These are phyloP conservation scores for Ambrosia artemisiifolia DNA, from an alignment of 129 eudicot genomes.

Conservation along the genomic window DNA sequence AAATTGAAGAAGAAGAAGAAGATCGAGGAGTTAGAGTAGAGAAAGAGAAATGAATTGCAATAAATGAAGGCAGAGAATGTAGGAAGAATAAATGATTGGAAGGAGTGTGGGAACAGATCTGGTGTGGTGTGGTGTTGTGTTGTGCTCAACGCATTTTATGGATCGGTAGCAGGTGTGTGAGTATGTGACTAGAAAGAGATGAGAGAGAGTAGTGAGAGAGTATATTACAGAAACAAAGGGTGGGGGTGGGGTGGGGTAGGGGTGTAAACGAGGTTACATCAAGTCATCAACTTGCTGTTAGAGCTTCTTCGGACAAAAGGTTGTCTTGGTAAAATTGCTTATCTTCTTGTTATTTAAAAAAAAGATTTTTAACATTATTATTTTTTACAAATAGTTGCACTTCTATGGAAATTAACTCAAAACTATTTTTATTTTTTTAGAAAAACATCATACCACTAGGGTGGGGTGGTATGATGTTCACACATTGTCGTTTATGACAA, in stretches of 20 bases:
- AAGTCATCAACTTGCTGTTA: slow-evolving; percentile 30
- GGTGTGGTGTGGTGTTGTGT: background rate
- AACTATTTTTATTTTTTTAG: no score
- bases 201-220: slow-evolving; percentile 20
- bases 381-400: no score
- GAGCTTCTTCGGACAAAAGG: slow-evolving; percentile 4
- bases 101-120: slow-evolving; percentile 30
- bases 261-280: slow-evolving; percentile 23
- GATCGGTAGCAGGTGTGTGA: slow-evolving; percentile 56
- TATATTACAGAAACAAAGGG: background rate
- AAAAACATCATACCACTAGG: no score
- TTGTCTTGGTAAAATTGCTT: background rate
- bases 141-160: slow-evolving; percentile 37
- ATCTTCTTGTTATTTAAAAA: background rate
- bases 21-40: slow-evolving; percentile 8
- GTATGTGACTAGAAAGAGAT: slow-evolving; percentile 25
- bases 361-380: no score
- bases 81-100: slow-evolving; percentile 4
- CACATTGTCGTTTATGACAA: no score
- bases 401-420: no score
- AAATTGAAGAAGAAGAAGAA: slow-evolving; percentile 2
- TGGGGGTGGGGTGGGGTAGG: background rate
- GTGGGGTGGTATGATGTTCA: no score
- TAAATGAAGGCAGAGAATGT: slow-evolving; percentile 17
- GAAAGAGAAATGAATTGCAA: background rate